phyloP scores from a whole-genome alignment of 2,329 filamentous ascomycete genomes.

The Knoxdaviesia proteae region DNA sequence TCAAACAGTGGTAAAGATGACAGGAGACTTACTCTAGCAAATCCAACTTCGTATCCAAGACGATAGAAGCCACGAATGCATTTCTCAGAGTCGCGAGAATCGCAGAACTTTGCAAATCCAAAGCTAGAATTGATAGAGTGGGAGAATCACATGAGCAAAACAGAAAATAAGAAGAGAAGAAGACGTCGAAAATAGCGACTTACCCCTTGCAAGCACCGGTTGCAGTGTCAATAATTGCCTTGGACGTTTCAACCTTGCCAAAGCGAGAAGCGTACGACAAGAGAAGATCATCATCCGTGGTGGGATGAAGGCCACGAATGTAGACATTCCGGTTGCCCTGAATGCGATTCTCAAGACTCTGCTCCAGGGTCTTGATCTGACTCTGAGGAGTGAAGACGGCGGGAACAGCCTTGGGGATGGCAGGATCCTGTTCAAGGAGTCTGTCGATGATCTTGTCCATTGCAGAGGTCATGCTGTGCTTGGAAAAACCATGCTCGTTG shows the following conservation, averaged over 20 bases:
- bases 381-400: constrained; percentile 73
- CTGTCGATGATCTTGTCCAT: constrained; percentile 36
- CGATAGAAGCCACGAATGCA: constrained; percentile 92
- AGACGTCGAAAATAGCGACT: constrained; percentile 9
- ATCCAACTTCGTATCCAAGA: constrained; percentile 91
- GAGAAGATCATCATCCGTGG: constrained; percentile 82
- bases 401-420: constrained; percentile 73
- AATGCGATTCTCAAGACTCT: constrained; percentile 82
- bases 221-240: constrained; percentile 91
- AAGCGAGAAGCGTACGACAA: constrained; percentile 69
- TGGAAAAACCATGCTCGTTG: constrained; percentile 19
- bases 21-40: constrained; percentile 51
- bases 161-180: neutral
- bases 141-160: neutral
- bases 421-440: constrained; percentile 53
- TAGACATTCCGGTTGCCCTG: constrained; percentile 93
- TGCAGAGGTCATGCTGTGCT: constrained; percentile 17
- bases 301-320: constrained; percentile 85
- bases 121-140: constrained; percentile 36
- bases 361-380: constrained; percentile 73
- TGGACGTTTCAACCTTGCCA: constrained; percentile 85
- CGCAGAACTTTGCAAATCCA: constrained; percentile 89
- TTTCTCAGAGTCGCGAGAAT: constrained; percentile 72
- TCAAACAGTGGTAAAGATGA: neutral
- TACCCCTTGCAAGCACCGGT: constrained; percentile 94